A percentile compares a stretch with the other conserved stretches of the same genome.
phyloP scores from a whole-genome alignment of 257 asterid genomes.

The Solanum virginianum region DNA sequence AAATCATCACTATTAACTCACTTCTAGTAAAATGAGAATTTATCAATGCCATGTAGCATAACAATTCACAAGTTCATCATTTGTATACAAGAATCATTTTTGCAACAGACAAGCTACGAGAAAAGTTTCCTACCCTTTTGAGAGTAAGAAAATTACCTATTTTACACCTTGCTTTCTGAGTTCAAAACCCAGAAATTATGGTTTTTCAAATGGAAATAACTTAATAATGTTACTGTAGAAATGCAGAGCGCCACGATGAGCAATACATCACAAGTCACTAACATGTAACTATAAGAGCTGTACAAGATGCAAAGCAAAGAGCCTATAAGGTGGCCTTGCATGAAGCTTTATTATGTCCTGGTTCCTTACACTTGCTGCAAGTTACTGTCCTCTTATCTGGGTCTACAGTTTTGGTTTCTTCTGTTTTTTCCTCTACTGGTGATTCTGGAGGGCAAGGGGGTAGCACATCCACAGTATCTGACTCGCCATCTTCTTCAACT shows the following conservation, averaged over 20 bases:
- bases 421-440: constrained; percentile 30
- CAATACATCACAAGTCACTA: not conserved
- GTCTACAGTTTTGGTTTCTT: constrained; percentile 35
- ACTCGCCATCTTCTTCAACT: constrained; percentile 16
- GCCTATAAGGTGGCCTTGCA: constrained; percentile 41
- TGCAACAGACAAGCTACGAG: not conserved
- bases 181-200: not conserved
- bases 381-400: constrained; percentile 73
- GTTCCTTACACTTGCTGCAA: constrained; percentile 77
- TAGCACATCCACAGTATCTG: constrained; percentile 35
- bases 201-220: not conserved
- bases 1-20: not conserved
- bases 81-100: not conserved
- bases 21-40: not conserved
- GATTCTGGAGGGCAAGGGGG: constrained; percentile 45
- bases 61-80: not conserved
- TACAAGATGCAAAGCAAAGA: constrained; percentile 5
- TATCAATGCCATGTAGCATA: not conserved
- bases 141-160: not conserved
- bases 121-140: not conserved
- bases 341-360: constrained; percentile 85
- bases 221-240: not conserved
- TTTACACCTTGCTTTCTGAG: not conserved
- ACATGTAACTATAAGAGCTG: constrained; percentile 4
- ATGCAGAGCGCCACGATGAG: not conserved